These are phyloP conservation scores for Fusarium secorum DNA, from an alignment of 2,329 filamentous ascomycete species.

Conservation along the genomic window DNA sequence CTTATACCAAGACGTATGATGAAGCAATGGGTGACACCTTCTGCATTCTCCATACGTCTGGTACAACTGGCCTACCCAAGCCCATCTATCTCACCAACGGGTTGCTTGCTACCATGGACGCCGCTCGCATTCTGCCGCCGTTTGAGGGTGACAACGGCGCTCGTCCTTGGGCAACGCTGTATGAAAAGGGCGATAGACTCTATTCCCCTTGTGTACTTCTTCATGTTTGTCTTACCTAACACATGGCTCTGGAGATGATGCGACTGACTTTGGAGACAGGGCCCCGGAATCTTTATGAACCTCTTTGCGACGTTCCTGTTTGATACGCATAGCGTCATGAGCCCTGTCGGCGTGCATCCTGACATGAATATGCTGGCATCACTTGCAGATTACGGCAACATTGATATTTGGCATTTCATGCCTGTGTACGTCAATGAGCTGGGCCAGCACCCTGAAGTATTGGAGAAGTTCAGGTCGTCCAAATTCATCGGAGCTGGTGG, in stretches of 20 bases:
- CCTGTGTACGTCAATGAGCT: background rate
- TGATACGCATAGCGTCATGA: background rate
- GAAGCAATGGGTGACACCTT: background rate
- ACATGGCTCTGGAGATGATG: too few species aligned
- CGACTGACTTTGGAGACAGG: background rate
- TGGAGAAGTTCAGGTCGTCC: background rate
- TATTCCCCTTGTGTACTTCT: background rate
- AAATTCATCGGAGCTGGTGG: background rate
- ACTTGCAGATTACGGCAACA: background rate
- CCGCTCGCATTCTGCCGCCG: background rate
- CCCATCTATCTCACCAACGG: background rate
- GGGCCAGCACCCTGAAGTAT: background rate
- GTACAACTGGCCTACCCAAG: background rate
- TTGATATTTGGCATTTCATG: background rate
- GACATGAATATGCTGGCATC: background rate
- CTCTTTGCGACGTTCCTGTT: background rate
- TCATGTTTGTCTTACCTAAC: too few species aligned
- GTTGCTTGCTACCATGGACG: background rate
- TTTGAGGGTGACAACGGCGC: background rate
- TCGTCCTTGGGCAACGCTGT: background rate
- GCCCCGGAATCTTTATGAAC: background rate
- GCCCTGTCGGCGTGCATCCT: background rate
- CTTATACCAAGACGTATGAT: background rate
- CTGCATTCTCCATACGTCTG: background rate
- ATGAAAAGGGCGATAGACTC: background rate